Evolutionary conservation across 148 eudicot genomes (phyloP).

Genomic region (Cornus kousa): DNA sequence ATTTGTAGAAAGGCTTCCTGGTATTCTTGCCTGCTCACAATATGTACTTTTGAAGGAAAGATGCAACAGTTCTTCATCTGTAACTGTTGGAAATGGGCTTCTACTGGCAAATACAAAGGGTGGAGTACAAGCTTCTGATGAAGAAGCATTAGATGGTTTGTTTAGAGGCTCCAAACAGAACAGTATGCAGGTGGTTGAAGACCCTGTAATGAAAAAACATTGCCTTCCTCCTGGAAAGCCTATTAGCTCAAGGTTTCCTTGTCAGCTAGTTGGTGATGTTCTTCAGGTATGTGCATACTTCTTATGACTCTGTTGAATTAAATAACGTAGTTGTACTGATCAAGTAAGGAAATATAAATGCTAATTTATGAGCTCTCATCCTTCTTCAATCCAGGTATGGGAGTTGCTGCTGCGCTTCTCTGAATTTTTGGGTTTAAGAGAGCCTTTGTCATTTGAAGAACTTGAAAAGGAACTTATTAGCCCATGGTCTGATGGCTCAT

Average conservation of each 20-base stretch:
- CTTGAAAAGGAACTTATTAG: slow-evolving; percentile 56
- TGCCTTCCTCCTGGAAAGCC: slow-evolving; percentile 43
- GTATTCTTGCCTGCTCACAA: slow-evolving; percentile 33
- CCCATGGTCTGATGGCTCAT: slow-evolving; percentile 38
- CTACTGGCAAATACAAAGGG: slow-evolving; percentile 38
- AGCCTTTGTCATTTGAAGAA: slow-evolving; percentile 34
- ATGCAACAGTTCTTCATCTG: slow-evolving; percentile 26
- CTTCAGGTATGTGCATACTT: slow-evolving; percentile 45
- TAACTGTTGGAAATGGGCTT: slow-evolving; percentile 54
- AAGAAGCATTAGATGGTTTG: slow-evolving; percentile 30
- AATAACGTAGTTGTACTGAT: neutral
- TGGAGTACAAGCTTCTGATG: slow-evolving; percentile 29
- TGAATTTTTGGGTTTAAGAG: slow-evolving; percentile 44
- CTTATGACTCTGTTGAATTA: neutral
- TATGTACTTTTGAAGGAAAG: slow-evolving; percentile 47
- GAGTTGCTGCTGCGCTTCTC: slow-evolving; percentile 45
- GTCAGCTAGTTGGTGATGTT: slow-evolving; percentile 49
- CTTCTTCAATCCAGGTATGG: slow-evolving; percentile 39
- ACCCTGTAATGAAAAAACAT: slow-evolving; percentile 11
- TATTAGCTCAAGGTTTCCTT: slow-evolving; percentile 45
- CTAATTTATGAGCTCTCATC: neutral
- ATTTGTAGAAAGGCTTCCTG: slow-evolving; percentile 53
- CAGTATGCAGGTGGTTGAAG: slow-evolving; percentile 19
- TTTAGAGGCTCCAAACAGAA: slow-evolving; percentile 22
- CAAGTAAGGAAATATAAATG: neutral